phyloP scores from a whole-genome alignment of 371 early-diverging fungal genomes.

The Mucor circinelloides region DNA sequence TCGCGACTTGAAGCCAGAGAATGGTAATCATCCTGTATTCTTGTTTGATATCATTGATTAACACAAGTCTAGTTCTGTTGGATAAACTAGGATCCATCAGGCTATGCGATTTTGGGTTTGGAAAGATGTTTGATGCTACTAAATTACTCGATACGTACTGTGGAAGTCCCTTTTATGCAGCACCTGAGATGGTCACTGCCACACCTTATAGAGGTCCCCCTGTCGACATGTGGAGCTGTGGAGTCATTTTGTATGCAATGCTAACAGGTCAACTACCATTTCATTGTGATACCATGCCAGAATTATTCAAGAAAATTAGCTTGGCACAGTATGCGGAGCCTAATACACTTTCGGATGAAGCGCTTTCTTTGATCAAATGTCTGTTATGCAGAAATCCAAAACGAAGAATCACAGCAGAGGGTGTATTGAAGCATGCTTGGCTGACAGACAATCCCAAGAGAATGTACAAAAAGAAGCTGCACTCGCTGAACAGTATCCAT shows the following conservation, averaged over 20 bases:
- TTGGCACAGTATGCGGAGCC: constrained; percentile 59
- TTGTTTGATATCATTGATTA: neutral
- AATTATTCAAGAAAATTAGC: constrained; percentile 68
- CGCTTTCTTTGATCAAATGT: constrained; percentile 50
- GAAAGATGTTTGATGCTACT: constrained; percentile 74
- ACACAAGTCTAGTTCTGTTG: constrained; percentile 57
- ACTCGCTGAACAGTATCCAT: neutral
- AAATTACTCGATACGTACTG: constrained; percentile 90
- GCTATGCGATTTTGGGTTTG: constrained; percentile 96
- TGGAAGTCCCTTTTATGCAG: constrained; percentile 91
- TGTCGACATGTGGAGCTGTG: constrained; percentile 80
- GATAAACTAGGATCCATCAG: constrained; percentile 71
- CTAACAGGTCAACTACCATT: constrained; percentile 79
- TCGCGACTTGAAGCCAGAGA: constrained; percentile 97
- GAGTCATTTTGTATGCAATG: constrained; percentile 76
- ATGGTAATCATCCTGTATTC: constrained; percentile 42
- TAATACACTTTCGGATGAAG: constrained; percentile 36
- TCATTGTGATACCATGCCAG: constrained; percentile 75
- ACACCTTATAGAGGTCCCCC: constrained; percentile 75
- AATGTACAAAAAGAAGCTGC: constrained; percentile 1
- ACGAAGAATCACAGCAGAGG: constrained; percentile 74
- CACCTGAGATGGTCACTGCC: constrained; percentile 80
- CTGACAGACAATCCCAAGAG: constrained; percentile 24
- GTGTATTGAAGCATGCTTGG: constrained; percentile 77
- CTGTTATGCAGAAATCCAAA: constrained; percentile 61